Conservation (phyloP, 1,284 basidiomycete species). For the Moesziomyces sp. region DNA sequence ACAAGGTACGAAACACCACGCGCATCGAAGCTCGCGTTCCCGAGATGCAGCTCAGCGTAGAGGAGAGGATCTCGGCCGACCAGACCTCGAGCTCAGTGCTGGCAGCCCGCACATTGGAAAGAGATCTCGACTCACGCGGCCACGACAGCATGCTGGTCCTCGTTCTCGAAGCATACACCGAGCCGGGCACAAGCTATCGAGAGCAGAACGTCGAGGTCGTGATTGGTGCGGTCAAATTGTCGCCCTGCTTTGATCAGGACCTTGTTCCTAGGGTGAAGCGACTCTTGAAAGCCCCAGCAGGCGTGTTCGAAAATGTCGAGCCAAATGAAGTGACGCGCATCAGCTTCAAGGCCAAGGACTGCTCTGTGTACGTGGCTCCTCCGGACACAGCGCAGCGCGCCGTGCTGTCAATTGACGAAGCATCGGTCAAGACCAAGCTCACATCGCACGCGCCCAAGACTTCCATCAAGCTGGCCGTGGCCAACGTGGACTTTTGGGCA, state of each 20-base stretch:
- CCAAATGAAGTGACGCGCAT: constrained; percentile 87
- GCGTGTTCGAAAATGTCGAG: constrained; percentile 90
- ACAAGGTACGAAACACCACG: constrained; percentile 34
- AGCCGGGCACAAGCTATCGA: constrained; percentile 78
- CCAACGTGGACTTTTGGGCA: constrained; percentile 32
- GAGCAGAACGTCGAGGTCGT: constrained; percentile 78
- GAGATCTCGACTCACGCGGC: constrained; percentile 16
- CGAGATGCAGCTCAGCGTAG: constrained; percentile 24
- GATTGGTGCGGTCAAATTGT: constrained; percentile 77
- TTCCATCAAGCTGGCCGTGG: constrained; percentile 36
- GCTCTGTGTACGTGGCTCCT: constrained; percentile 35
- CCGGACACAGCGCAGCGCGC: constrained; percentile 21
- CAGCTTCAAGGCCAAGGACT: constrained; percentile 51
- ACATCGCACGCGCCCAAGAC: constrained; percentile 53
- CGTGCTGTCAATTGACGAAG: constrained; percentile 47
- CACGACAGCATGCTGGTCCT: constrained; percentile 72
- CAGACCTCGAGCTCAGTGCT: constrained; percentile 20
- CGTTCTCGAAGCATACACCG: constrained; percentile 76
- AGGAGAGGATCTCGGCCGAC: constrained; percentile 8
- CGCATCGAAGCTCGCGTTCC: constrained; percentile 29
- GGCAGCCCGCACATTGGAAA: constrained; percentile 33
- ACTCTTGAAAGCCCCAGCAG: constrained; percentile 86
- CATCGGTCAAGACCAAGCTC: constrained; percentile 48
- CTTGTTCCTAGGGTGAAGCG: constrained; percentile 76
- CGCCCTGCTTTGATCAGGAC: constrained; percentile 74